These are phyloP conservation scores for Oryza glaberrima DNA, from an alignment of 176 grass and related monocot genomes.

Conservation along the genomic window DNA sequence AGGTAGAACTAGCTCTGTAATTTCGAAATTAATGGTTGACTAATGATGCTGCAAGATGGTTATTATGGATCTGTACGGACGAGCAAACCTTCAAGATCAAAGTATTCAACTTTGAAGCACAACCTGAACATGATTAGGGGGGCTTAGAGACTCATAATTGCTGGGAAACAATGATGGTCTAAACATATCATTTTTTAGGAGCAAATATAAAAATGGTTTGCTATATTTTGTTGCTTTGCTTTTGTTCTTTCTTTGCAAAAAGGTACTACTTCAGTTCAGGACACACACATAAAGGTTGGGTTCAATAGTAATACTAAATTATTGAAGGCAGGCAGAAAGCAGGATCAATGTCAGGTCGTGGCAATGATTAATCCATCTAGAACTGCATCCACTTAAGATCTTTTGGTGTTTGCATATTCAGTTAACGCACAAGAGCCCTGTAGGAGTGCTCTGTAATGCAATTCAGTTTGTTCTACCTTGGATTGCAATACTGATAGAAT, in stretches of 20 bases:
- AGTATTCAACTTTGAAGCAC: conserved; percentile 12
- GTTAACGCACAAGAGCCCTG: neutral
- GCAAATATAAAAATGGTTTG: conserved; percentile 24
- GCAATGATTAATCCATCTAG: conserved; percentile 42
- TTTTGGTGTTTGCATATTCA: conserved; percentile 31
- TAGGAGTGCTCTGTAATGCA: neutral
- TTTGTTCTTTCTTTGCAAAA: conserved; percentile 51
- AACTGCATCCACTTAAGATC: conserved; percentile 24
- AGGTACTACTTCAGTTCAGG: conserved; percentile 29
- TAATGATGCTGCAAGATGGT: neutral
- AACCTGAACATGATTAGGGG: neutral
- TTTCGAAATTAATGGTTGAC: conserved; percentile 4
- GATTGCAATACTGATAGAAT: conserved; percentile 10
- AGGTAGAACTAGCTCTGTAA: neutral
- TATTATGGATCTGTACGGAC: conserved; percentile 24
- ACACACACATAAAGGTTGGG: conserved; percentile 29
- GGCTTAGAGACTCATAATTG: conserved; percentile 34
- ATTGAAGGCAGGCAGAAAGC: conserved; percentile 61
- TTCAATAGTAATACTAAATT: conserved; percentile 46
- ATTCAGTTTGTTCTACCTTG: neutral
- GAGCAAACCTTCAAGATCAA: conserved; percentile 1
- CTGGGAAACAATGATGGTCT: conserved; percentile 20
- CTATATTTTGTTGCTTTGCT: conserved; percentile 42
- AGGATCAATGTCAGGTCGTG: conserved; percentile 34
- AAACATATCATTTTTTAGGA: conserved; percentile 18